Evolutionary conservation across 495 filamentous ascomycete genomes (phyloP), one percentile per base, ranked within the genome.

Genomic region (Hypoxylon fuscum): DNA sequence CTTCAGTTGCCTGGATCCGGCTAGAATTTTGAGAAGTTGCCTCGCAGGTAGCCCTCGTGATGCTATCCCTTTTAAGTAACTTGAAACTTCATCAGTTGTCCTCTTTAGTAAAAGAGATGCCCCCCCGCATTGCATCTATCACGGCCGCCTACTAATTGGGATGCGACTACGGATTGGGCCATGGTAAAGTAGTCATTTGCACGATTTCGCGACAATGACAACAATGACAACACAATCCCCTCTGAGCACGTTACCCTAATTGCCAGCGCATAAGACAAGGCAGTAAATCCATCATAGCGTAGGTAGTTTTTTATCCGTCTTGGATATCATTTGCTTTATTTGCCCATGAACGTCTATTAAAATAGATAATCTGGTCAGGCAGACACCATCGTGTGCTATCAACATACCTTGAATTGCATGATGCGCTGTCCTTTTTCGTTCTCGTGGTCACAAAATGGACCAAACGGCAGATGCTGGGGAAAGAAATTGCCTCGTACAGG

Each of bases 191-290:
- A 66, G 63, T 66, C 63, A 66, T 58, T 66, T 66, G 63, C 38
- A 66, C 63, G 47, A 61, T 66, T 60, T 62, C 55, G 53, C 57
- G 31, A 66, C 56, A 43, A 62, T 66, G 57, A 54, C n/a, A n/a
- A 60, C 56, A 47, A 57, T 66, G 63, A 58, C 63, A 66, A 62
- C 63, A 50, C 63, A 58, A 55, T 46, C 41, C 32, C 31, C n/a
- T 47, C 29, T 41, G 40, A 48, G 62, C 62, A 66, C 63, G 63
- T 60, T 66, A 66, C 38, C 50, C 55, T 5, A 14, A 29, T 32
- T 62, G 56, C 56, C 63, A 66, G 23, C 63, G 17, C 57, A 66
- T 66, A 57, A 66, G 63, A 66, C 53, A 54, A 15, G 23, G 35
- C 48, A 40, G 15, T 40, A 15, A 20, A 15, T 40, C 15, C 8